Base-by-base conservation (phyloP, 2,329 filamentous ascomycete species). In the Ophiostoma montium region DNA sequence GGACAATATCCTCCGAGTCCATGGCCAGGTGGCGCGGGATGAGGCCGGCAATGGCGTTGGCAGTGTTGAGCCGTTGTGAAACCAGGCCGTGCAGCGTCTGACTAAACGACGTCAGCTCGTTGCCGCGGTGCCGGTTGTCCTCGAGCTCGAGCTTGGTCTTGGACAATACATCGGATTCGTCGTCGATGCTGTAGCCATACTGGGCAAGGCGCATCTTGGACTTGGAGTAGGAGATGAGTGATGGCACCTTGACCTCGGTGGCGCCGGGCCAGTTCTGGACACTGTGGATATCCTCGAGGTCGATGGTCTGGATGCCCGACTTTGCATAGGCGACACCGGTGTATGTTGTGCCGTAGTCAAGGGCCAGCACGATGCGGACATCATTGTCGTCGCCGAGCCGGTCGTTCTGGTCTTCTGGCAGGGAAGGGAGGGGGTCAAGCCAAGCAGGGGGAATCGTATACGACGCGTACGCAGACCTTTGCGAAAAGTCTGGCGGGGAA, bases 281-380 rank as follows among this genome's bases (percentile, higher is more conserved):
- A 3, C 53, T 48, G 11, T 50, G 36, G 27, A 56, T 51, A 18
- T 54, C 46, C 31, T 56, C 42, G 10, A 51, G 27, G 18, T 52
- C 48, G 30, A 48, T 50, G 5, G 41, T 6, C 7, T 36, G 23
- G 23, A 44, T 48, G 18, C 32, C 35, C 30, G 48, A 52, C 23
- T 41, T 44, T 5, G 45, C 51, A 39, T 53, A 55, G 2, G 52
- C 53, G 9, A 52, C 49, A 12, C 52, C 54, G 3, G 55, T 55
- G 19, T 52, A 54, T 8, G 55, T 56, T 6, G 53, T 56, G 12
- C 55, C 55, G 30, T 56, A 56, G 30, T 56, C 55, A 5, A 56
- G 16, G 7, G 50, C 50, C 9, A 56, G 19, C 7, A 57, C 45
- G 9, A 57, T 46, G 12, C 53, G 50, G 2, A 49, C 27, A 12